Conservation (phyloP, 106 monocot species). For the Ottelia alismoides region DNA sequence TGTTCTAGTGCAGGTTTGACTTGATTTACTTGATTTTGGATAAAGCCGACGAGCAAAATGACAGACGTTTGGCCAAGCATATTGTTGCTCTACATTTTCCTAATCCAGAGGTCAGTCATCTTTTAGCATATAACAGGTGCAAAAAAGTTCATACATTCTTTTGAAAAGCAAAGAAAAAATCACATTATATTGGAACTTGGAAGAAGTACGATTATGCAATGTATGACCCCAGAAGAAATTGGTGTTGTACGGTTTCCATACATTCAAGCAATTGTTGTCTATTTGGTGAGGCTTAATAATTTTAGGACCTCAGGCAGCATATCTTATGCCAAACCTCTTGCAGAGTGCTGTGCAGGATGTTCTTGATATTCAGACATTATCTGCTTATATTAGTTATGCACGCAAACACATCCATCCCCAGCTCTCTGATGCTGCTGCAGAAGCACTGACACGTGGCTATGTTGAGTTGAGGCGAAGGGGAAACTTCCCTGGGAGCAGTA, state of each 20-base stretch:
- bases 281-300: too few species aligned
- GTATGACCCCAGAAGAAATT: too few species aligned
- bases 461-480: slow-evolving; percentile 95
- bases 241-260: too few species aligned
- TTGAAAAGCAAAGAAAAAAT: too few species aligned
- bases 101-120: slow-evolving; percentile 80
- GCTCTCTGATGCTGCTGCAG: slow-evolving; percentile 95
- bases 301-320: too few species aligned
- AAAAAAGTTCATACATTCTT: too few species aligned
- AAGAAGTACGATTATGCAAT: too few species aligned
- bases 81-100: slow-evolving; percentile 87
- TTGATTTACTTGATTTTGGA: slow-evolving; percentile 96
- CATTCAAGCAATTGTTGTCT: too few species aligned
- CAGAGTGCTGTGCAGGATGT: slow-evolving; percentile 72
- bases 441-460: slow-evolving; percentile 70
- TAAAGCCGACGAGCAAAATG: slow-evolving; percentile 92
- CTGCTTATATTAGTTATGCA: slow-evolving; percentile 88
- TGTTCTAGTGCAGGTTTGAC: slow-evolving; percentile 56
- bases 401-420: slow-evolving; percentile 81
- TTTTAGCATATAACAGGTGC: too few species aligned
- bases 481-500: slow-evolving; percentile 91
- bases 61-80: slow-evolving; percentile 89
- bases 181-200: too few species aligned
- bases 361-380: slow-evolving; percentile 65
- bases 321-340: slow-evolving; percentile 3